Percentiles rank a stretch among this genome's conserved stretches.
These are phyloP conservation scores for Phytophthora idaei DNA, from an alignment of 352 stramenopile species.

Conservation along the genomic window DNA sequence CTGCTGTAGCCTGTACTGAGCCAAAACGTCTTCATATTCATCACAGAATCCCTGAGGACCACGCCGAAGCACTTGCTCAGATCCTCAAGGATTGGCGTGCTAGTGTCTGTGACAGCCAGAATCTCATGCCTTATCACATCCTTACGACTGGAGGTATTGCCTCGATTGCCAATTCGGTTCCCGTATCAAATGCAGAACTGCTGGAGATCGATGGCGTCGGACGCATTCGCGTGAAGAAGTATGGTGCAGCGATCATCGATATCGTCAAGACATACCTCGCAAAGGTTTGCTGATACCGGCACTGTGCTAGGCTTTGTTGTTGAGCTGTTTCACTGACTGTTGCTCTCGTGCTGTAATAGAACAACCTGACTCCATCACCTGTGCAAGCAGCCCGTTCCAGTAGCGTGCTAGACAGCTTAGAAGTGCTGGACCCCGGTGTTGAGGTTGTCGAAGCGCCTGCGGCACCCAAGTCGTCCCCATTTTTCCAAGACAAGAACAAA, in stretches of 20 bases:
- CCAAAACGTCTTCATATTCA: not conserved
- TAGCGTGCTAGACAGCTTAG: conserved; percentile 37
- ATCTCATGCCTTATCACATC: conserved; percentile 90
- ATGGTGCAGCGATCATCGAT: conserved; percentile 81
- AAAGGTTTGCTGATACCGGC: conserved; percentile 54
- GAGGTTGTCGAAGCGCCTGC: conserved; percentile 30
- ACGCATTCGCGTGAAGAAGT: conserved; percentile 87
- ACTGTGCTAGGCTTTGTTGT: not conserved
- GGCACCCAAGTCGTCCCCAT: conserved; percentile 46
- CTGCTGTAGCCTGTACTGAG: not conserved
- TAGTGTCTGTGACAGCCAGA: conserved; percentile 85
- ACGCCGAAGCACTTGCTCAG: conserved; percentile 77
- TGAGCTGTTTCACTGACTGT: not conserved
- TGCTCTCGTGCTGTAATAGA: conserved; percentile 34
- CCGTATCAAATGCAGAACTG: conserved; percentile 75
- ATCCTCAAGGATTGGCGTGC: conserved; percentile 88
- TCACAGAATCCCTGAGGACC: conserved; percentile 64
- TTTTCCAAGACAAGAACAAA: conserved; percentile 50
- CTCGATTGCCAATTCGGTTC: conserved; percentile 79
- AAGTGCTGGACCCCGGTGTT: conserved; percentile 33
- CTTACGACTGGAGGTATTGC: conserved; percentile 80
- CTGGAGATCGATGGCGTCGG: conserved; percentile 85
- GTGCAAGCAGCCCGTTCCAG: conserved; percentile 13
- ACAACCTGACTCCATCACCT: conserved; percentile 66
- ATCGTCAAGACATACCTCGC: conserved; percentile 81